These are phyloP conservation scores for Thyridium curvatum DNA, from an alignment of 2,329 filamentous ascomycete species.

Conservation along the genomic window DNA sequence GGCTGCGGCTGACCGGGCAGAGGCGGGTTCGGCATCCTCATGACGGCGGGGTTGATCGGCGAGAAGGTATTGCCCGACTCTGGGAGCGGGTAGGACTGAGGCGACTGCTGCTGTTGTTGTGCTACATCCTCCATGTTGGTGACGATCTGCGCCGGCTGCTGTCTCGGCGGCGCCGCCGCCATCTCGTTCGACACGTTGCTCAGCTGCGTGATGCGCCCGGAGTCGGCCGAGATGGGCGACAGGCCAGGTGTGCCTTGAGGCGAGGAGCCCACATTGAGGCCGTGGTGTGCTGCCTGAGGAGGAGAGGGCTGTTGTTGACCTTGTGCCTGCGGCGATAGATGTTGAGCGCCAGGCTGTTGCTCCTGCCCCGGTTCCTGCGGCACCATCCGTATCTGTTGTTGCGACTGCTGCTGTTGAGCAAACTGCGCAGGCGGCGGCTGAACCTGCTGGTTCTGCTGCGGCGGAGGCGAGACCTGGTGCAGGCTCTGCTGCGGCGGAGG, in stretches of 20 bases:
- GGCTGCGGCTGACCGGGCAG: slow-evolving; percentile 5
- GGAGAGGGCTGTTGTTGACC: too few relatives aligned
- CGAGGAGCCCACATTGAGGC: too few relatives aligned
- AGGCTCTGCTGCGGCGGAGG: slow-evolving; percentile 5
- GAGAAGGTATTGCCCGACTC: slow-evolving; percentile 10
- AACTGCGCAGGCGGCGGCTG: slow-evolving; percentile 4
- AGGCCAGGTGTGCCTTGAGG: too few relatives aligned
- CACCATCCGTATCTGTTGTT: background rate
- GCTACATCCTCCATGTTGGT: background rate
- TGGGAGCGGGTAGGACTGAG: slow-evolving; percentile 11
- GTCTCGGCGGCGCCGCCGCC: too few relatives aligned
- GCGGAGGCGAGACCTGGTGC: slow-evolving; percentile 2
- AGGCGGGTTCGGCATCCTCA: slow-evolving; percentile 6
- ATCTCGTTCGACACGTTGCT: too few relatives aligned
- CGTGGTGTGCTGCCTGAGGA: too few relatives aligned
- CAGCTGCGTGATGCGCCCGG: too few relatives aligned
- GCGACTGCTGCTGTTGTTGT: slow-evolving; percentile 1
- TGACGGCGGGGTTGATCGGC: slow-evolving; percentile 10
- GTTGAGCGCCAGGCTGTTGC: background rate
- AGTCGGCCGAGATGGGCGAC: too few relatives aligned
- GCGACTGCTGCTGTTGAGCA: background rate
- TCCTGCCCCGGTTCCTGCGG: background rate
- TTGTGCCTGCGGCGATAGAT: too few relatives aligned
- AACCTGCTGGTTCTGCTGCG: background rate
- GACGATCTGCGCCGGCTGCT: too few relatives aligned